phyloP scores from a whole-genome alignment of 2,329 filamentous ascomycete species.

The Macrophomina tecta region DNA sequence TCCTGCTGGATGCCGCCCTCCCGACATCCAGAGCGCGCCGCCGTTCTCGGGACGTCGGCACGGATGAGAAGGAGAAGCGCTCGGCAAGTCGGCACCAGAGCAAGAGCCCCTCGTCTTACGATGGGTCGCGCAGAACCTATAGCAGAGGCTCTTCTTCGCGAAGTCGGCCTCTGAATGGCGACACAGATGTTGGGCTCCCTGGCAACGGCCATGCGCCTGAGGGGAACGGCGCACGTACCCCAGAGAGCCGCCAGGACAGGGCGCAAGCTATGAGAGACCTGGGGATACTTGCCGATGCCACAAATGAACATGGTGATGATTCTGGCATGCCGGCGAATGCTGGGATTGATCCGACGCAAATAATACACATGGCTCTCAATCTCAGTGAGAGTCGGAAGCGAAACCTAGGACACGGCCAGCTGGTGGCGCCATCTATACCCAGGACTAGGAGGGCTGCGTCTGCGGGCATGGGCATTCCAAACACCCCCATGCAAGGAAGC shows the following conservation, averaged over 20 bases:
- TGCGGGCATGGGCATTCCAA: conserved; percentile 45
- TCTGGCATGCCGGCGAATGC: conserved; percentile 46
- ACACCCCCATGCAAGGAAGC: conserved; percentile 41
- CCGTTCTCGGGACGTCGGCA: conserved; percentile 38
- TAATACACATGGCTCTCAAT: conserved; percentile 90
- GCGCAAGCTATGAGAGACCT: neutral
- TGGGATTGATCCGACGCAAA: conserved; percentile 82
- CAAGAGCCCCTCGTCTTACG: conserved; percentile 25
- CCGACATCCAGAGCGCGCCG: conserved; percentile 33
- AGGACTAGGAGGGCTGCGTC: conserved; percentile 50
- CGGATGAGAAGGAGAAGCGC: conserved; percentile 35
- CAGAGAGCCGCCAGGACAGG: conserved; percentile 13
- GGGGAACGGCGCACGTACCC: conserved; percentile 17
- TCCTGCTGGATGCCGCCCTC: conserved; percentile 53
- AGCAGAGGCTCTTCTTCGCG: conserved; percentile 30
- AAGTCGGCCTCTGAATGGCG: conserved; percentile 28
- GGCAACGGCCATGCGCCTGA: conserved; percentile 15
- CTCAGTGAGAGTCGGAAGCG: conserved; percentile 78
- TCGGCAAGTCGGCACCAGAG: conserved; percentile 41
- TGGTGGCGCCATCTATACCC: conserved; percentile 58
- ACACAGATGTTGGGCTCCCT: conserved; percentile 1
- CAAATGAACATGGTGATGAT: conserved; percentile 25
- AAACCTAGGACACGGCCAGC: conserved; percentile 64
- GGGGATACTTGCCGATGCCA: conserved; percentile 23
- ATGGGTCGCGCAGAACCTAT: conserved; percentile 37